Evolutionary conservation across 2,329 filamentous ascomycete genomes (phyloP).

Genomic region (Fusarium sp.): DNA sequence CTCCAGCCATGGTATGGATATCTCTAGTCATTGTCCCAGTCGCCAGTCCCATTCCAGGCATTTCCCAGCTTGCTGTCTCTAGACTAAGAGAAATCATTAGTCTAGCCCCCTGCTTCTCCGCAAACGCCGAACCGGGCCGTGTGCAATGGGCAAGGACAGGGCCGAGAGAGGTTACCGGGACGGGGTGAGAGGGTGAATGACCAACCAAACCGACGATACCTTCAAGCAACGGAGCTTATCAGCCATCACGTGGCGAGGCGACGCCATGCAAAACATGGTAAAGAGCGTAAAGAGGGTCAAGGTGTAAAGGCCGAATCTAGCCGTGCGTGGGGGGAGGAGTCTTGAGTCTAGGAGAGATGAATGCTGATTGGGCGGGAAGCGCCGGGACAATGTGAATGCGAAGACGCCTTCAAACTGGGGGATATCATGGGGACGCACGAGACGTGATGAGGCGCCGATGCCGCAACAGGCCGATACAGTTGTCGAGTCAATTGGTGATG

Average conservation of each 20-base stretch:
- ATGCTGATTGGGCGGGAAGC: constrained; percentile 25
- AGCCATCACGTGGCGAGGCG: constrained; percentile 41
- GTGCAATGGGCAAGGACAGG: background rate
- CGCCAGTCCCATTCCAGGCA: constrained; percentile 34
- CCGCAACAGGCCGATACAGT: constrained; percentile 38
- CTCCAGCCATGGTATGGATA: constrained; percentile 22
- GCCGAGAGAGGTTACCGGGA: constrained; percentile 27
- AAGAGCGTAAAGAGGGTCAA: constrained; percentile 4
- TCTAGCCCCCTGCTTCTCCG: constrained; percentile 12
- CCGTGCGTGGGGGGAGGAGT: constrained; percentile 32
- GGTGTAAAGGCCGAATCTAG: constrained; percentile 42
- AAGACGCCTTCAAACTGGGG: constrained; percentile 4
- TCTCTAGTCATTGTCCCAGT: constrained; percentile 15
- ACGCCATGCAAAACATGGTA: constrained; percentile 7
- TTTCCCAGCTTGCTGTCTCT: constrained; percentile 18
- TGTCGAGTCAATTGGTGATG: constrained; percentile 27
- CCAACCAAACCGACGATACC: constrained; percentile 11
- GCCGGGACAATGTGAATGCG: constrained; percentile 2
- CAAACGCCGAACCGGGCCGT: constrained; percentile 35
- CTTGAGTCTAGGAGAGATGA: background rate
- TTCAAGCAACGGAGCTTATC: constrained; percentile 41
- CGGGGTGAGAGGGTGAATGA: background rate
- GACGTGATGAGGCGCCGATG: constrained; percentile 19
- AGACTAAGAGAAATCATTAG: constrained; percentile 8
- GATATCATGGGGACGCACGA: constrained; percentile 1